These are phyloP conservation scores for Linum trigynum DNA, from an alignment of 345 rosid species.

Conservation along the genomic window DNA sequence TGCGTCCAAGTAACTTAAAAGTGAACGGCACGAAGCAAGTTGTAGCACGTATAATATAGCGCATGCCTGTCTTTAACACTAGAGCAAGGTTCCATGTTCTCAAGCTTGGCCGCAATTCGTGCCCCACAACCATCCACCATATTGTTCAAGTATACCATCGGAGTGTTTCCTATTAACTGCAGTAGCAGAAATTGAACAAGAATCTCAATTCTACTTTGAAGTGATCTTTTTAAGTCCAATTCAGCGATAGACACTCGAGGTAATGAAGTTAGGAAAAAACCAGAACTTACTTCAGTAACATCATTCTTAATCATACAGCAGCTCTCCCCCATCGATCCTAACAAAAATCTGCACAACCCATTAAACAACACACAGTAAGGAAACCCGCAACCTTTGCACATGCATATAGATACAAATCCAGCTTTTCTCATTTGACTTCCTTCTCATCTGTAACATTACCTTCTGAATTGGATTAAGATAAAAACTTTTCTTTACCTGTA, in stretches of 20 bases:
- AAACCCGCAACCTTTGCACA: too few species aligned
- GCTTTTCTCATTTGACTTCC: too few species aligned
- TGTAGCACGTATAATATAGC: background rate
- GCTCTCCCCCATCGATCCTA: constrained; percentile 21
- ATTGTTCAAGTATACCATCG: constrained; percentile 71
- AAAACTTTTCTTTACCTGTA: too few species aligned
- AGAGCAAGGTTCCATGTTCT: constrained; percentile 82
- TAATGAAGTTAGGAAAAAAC: background rate
- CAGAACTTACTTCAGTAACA: constrained; percentile 44
- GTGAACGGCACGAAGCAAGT: background rate
- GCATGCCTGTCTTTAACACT: constrained; percentile 83
- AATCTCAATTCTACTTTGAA: background rate
- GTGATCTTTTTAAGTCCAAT: background rate
- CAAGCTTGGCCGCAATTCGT: constrained; percentile 72
- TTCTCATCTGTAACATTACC: too few species aligned
- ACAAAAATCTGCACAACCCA: background rate
- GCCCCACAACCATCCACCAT: constrained; percentile 66
- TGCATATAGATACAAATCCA: too few species aligned
- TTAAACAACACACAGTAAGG: too few species aligned
- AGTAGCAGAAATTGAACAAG: constrained; percentile 9
- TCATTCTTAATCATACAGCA: constrained; percentile 39
- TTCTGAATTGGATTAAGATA: too few species aligned
- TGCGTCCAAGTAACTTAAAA: background rate
- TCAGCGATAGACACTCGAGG: background rate
- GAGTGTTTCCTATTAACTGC: constrained; percentile 71